Conservation (phyloP, 345 rosid species). For the Dipteronia sinensis region DNA sequence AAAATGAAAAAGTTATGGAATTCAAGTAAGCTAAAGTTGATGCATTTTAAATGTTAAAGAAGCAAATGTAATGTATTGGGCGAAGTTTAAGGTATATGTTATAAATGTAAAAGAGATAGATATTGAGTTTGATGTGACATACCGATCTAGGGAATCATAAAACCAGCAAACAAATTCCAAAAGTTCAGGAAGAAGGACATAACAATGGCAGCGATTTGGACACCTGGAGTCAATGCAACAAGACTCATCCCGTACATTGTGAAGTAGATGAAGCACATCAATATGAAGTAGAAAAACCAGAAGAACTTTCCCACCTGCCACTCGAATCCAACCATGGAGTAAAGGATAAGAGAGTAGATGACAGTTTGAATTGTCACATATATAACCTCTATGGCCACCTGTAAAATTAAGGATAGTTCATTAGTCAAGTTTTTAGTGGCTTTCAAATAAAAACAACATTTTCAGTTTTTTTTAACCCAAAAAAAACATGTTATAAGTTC, state of each 20-base stretch:
- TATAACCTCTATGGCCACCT: conserved; percentile 73
- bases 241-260: conserved; percentile 83
- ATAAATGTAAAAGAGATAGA: too few relatives aligned
- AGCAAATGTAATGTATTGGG: too few relatives aligned
- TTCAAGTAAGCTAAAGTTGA: too few relatives aligned
- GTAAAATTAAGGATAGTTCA: conserved; percentile 15
- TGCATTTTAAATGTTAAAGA: too few relatives aligned
- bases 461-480: too few relatives aligned
- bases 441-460: too few relatives aligned
- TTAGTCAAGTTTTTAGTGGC: neutral
- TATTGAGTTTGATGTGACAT: conserved; percentile 10
- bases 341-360: conserved; percentile 59
- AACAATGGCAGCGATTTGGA: conserved; percentile 66
- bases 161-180: conserved; percentile 92
- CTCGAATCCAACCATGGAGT: conserved; percentile 74
- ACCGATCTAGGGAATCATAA: conserved; percentile 77
- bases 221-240: conserved; percentile 74
- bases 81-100: too few relatives aligned
- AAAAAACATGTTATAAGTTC: too few relatives aligned
- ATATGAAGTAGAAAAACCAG: conserved; percentile 67
- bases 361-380: conserved; percentile 59
- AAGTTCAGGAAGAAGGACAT: conserved; percentile 82
- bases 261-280: conserved; percentile 66
- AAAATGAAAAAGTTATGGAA: too few relatives aligned
- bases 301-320: conserved; percentile 56